Evolutionary conservation across 371 early-diverging fungal species (phyloP), one percentile per base, ranked within the genome.

Genomic region (Funneliformis caledonium): DNA sequence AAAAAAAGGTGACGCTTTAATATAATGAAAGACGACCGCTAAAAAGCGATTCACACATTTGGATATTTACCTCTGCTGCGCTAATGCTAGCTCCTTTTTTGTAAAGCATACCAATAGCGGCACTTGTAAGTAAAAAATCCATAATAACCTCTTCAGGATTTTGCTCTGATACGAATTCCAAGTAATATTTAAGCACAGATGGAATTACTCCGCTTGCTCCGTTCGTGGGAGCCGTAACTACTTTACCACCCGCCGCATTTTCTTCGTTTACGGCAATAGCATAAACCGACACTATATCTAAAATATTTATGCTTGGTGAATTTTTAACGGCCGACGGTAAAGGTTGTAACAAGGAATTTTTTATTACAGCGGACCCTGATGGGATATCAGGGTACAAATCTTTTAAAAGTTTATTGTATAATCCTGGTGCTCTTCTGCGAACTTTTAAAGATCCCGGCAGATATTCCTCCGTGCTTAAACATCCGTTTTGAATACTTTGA

Each of bases 251-350:
- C 47, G 95, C 95, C 0, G 98, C 97, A 86, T 98, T 97, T 85
- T 98, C 98, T 87, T 98, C 98, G 81, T 98, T 98, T 10, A 98
- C 98, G 12, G 98, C 97, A 83, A 98, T 94, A 48, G 98, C 98
- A 79, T 97, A 98, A 1, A 96, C 93, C 1, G 96, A 96, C 8
- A 98, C 88, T 83, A 96, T 97, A 84, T 98, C 98, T n/a, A 98
- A 87, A 12, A 96, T 56, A 6, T 22, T 69, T 50, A 65, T 19
- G 16, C 60, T 33, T 45, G 83, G 52, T 52, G 84, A 81, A 59
- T 84, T 85, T 26, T 84, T 83, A 31, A 82, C 82, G 19, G 33
- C 79, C 83, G 60, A 86, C 87, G 8, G 64, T 33, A 50, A 60
- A 37, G n/a, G 45, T 42, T 77, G 10, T 22, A n/a, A 19, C 67